Base-by-base conservation (phyloP, 1,284 basidiomycete genomes). In the Kalmanozyma brasiliensis region DNA sequence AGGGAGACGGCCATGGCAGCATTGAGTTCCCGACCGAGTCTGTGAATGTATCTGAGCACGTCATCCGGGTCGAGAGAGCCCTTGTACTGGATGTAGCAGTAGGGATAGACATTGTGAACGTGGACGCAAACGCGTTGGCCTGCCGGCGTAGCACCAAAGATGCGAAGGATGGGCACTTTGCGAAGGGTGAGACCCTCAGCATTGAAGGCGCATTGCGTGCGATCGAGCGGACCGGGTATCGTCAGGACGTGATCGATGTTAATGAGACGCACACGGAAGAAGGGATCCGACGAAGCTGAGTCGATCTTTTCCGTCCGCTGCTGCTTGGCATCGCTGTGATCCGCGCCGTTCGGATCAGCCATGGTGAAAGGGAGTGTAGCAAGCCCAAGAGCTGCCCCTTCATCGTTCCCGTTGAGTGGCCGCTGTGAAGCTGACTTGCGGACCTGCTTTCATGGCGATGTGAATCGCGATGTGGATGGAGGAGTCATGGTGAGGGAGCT, bases 81-180 rank as follows among this genome's bases (percentile, higher is more conserved):
- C 17, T 57, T 67, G 64, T 85, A 87, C 26, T 85, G 84, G 8
- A 87, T 83, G 76, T 84, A 87, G 72, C 85, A 85, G 76, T 87
- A 87, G 0, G 86, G 86, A 59, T 85, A 86, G 32, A 83, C 84
- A 20, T 91, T 87, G 83, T 98, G 95, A 22, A 98, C 85, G 84
- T 97, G 91, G 10, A 93, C 86, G 79, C 93, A 95, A 33, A 92
- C 88, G 77, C 90, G 91, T 79, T 88, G 85, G 3, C 92, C 91
- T 1, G 84, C 82, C 0, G 91, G 91, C 1, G 92, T 91, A 16
- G 89, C 85, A 16, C 95, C 95, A 83, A 90, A 98, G 52, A 97
- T 89, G 48, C 93, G 87, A 49, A 98, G 85, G 4, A 94, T 86
- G 13, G 94, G 94, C 16, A 70, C 69, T 11, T 85, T 85, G 19